These are phyloP conservation scores for Laetiporus sulphureus DNA, from an alignment of 1,284 basidiomycete species.

Conservation along the genomic window DNA sequence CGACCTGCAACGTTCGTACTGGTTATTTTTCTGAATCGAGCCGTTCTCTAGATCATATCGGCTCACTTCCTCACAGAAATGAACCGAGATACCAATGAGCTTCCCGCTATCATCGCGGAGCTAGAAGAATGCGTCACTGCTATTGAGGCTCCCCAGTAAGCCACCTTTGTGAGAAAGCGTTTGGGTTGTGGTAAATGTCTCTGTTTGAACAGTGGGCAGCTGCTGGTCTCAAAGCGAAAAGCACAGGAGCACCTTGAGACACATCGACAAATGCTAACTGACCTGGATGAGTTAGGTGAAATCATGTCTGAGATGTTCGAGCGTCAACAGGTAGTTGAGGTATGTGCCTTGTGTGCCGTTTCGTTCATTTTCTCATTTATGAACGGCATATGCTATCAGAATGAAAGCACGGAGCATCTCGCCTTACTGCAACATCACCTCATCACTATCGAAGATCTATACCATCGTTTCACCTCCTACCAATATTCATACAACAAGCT, in stretches of 20 bases:
- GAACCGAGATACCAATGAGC: slow-evolving; percentile 69
- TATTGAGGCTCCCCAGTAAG: slow-evolving; percentile 55
- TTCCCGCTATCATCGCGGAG: slow-evolving; percentile 66
- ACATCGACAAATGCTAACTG: slow-evolving; percentile 44
- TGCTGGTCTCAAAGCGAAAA: slow-evolving; percentile 37
- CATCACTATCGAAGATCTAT: slow-evolving; percentile 52
- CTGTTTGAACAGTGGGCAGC: slow-evolving; percentile 36
- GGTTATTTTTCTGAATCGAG: too few relatives aligned
- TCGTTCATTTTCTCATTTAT: slow-evolving; percentile 2
- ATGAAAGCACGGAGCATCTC: slow-evolving; percentile 46
- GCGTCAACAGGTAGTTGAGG: slow-evolving; percentile 61
- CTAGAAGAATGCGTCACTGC: slow-evolving; percentile 48
- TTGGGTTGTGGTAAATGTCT: background rate
- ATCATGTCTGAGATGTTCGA: slow-evolving; percentile 73
- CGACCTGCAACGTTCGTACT: slow-evolving; percentile 53
- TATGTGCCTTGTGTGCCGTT: too few relatives aligned
- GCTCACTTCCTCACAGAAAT: slow-evolving; percentile 42
- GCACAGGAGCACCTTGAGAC: slow-evolving; percentile 41
- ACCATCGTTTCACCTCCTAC: slow-evolving; percentile 58
- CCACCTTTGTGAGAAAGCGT: too few relatives aligned
- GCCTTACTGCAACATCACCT: slow-evolving; percentile 53
- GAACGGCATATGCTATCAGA: slow-evolving; percentile 34
- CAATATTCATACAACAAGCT: slow-evolving; percentile 66
- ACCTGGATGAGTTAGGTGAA: slow-evolving; percentile 67
- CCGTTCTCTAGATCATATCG: background rate